Evolutionary conservation across 305 asterid genomes (phyloP), one percentile per base, ranked within the genome.

Genomic region (Fraxinus dipetala): DNA sequence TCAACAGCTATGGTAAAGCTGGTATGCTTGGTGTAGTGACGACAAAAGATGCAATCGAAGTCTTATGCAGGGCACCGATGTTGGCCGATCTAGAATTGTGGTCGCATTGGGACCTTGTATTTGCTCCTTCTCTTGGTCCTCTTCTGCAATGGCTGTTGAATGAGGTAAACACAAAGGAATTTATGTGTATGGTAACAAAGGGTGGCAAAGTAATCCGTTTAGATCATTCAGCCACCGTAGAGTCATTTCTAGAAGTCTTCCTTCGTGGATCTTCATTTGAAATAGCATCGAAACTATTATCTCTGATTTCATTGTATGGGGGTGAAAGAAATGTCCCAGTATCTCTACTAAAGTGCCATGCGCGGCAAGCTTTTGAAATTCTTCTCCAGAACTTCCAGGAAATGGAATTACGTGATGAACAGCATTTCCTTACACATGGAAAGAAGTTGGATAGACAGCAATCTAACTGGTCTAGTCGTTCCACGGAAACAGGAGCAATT

Each of bases 111-210:
- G 98, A 93, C 86, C 82, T 87, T 83, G 61, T 88, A 51, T 94
- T 86, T 89, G 94, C 95, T 82, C 97, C 99, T 79, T 90, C 96
- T 80, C 97, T 94, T 85, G 99, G 99, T 85, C 87, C 98, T 38
- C 88, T 96, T 81, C 85, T 92, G 85, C 92, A 80, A 84, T 96
- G 98, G 98, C 86, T 94, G 89, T 87, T 94, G 82, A 90, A 90
- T 82, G 98, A 93, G 84, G 94, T 88, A 79, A 93, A 91, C 78
- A 40, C 82, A 70, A 87, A 89, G 85, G 98, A 94, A 72, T 91
- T 94, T 82, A 81, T 93, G 77, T 93, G 97, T 83, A 86, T 96
- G 90, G 92, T 93, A 48, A 93, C 95, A 31, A 92, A 86, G 86
- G 93, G 92, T 77, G 98, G 98, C 16, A 92, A 87, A 85, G 89